Percentiles rank a stretch among this genome's conserved stretches.
Conservation (phyloP, 768 basidiomycete genomes). For the Hypsizygus marmoreus region DNA sequence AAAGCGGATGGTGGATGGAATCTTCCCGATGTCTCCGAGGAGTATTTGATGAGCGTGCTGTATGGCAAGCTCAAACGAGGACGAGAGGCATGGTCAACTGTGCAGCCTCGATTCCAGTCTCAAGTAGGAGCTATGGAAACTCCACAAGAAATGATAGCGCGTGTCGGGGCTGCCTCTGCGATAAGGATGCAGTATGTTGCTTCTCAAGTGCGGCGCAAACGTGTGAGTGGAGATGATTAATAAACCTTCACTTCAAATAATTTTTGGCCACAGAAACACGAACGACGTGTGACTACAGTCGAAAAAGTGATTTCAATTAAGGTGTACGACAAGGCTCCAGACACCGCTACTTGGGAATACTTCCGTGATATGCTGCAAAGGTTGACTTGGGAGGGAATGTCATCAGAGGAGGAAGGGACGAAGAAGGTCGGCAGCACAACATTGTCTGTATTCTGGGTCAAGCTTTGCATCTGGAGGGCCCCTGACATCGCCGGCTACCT, state of each 20-base stretch:
- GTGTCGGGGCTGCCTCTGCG: background rate
- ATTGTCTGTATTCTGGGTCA: background rate
- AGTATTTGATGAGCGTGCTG: slow-evolving; percentile 1
- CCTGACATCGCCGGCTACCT: slow-evolving; percentile 2
- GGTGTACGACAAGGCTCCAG: background rate
- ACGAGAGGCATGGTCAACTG: slow-evolving; percentile 5
- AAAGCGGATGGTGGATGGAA: background rate
- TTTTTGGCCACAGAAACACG: slow-evolving; percentile 1
- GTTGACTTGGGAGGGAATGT: slow-evolving; percentile 11
- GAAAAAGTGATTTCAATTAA: slow-evolving; percentile 6
- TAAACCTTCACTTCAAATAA: background rate
- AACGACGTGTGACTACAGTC: background rate
- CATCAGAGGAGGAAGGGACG: slow-evolving; percentile 11
- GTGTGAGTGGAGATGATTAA: background rate
- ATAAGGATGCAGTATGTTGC: background rate
- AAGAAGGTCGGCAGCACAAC: background rate
- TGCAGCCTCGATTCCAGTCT: background rate
- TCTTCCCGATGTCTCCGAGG: slow-evolving; percentile 3
- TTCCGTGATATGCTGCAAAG: slow-evolving; percentile 1
- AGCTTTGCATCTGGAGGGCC: slow-evolving; percentile 5
- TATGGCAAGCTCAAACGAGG: slow-evolving; percentile 5
- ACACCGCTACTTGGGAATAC: slow-evolving; percentile 9
- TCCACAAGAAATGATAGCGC: background rate
- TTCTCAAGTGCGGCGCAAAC: slow-evolving; percentile 1
- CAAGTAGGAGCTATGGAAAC: background rate